These are phyloP conservation scores for Blechomonas ayalai DNA, from an alignment of 208 protist genomes.

Conservation along the genomic window DNA sequence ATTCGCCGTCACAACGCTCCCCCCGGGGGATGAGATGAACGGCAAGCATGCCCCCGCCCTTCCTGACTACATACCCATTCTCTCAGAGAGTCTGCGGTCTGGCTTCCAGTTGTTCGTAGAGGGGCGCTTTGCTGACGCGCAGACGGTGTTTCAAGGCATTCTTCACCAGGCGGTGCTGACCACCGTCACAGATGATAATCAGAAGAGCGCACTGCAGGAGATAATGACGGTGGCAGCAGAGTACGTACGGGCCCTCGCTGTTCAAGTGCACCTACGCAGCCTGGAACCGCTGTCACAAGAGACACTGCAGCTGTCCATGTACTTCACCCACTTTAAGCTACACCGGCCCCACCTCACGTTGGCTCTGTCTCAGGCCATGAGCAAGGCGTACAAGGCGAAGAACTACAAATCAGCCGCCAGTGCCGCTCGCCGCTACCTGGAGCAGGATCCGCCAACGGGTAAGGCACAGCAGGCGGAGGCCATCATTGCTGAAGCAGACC, in stretches of 20 bases:
- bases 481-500: constrained; percentile 88
- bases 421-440: constrained; percentile 91
- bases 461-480: constrained; percentile 83
- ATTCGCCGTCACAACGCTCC: constrained; percentile 27
- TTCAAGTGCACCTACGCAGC: constrained; percentile 76
- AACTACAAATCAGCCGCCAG: constrained; percentile 86
- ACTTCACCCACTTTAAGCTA: constrained; percentile 97
- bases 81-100: constrained; percentile 53
- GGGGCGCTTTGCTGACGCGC: constrained; percentile 90
- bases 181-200: constrained; percentile 54
- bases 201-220: constrained; percentile 39
- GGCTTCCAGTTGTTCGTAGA: constrained; percentile 85
- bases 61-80: constrained; percentile 49
- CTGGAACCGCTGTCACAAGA: constrained; percentile 34
- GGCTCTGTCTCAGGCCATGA: constrained; percentile 92
- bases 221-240: constrained; percentile 49
- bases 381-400: constrained; percentile 86
- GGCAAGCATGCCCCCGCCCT: constrained; percentile 31
- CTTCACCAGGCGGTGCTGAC: constrained; percentile 76
- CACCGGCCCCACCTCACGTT: constrained; percentile 88
- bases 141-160: constrained; percentile 72
- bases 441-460: constrained; percentile 87
- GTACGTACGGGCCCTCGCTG: constrained; percentile 58
- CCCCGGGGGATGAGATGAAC: constrained; percentile 25
- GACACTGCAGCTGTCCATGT: constrained; percentile 92